phyloP scores from a whole-genome alignment of 116 monocot species.

The Papilionanthe hybrid region DNA sequence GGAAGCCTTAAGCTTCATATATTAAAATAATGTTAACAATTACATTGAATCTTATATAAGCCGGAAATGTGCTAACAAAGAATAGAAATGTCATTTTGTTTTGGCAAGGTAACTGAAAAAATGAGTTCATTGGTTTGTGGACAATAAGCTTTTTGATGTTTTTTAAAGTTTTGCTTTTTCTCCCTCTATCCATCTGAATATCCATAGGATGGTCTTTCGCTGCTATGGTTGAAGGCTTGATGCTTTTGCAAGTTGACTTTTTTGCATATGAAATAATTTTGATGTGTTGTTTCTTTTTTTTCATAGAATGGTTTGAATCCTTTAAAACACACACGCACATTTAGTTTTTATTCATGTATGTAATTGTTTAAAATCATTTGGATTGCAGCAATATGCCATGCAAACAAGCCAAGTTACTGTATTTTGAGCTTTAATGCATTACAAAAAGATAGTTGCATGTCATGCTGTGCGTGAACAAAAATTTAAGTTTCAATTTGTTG shows the following conservation, averaged over 20 bases:
- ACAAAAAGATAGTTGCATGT: not conserved
- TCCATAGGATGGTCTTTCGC: no score
- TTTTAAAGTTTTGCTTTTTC: no score
- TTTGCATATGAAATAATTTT: not conserved
- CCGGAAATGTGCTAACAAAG: no score
- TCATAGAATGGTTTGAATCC: not conserved
- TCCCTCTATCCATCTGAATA: no score
- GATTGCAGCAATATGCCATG: not conserved
- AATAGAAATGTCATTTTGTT: no score
- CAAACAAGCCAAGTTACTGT: not conserved
- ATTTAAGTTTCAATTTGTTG: not conserved
- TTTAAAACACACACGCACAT: not conserved
- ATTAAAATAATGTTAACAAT: no score
- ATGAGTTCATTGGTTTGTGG: no score
- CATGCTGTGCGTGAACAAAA: not conserved
- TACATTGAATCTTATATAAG: no score
- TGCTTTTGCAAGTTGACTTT: not conserved
- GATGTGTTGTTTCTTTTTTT: not conserved
- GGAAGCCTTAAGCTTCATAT: no score
- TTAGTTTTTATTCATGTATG: not conserved
- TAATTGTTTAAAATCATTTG: not conserved
- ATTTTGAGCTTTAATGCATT: not conserved
- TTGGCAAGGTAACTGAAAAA: no score
- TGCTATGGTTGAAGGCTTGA: no score
- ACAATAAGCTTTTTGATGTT: no score